These are phyloP conservation scores for Heracleum sosnowskyi DNA, from an alignment of 129 eudicot genomes.

Conservation along the genomic window DNA sequence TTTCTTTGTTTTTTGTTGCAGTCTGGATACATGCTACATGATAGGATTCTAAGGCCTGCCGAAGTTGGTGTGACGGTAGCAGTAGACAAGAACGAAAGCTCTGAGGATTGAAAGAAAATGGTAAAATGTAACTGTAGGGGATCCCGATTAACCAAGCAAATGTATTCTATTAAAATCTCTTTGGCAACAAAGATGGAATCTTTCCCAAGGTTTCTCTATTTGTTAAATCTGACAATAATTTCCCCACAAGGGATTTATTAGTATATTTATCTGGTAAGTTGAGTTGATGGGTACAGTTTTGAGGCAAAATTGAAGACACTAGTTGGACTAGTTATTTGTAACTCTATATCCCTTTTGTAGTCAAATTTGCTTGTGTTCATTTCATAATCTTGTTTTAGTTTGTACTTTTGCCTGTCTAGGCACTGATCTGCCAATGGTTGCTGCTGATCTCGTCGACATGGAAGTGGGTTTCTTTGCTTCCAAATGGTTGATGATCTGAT, in stretches of 20 bases:
- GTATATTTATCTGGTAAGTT: not conserved
- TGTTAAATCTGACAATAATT: not conserved
- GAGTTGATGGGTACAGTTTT: conserved; percentile 3
- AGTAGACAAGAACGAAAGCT: conserved; percentile 20
- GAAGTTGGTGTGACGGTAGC: conserved; percentile 58
- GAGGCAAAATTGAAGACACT: not conserved
- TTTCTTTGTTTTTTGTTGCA: conserved; percentile 7
- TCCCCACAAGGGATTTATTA: not conserved
- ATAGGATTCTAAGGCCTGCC: conserved; percentile 46
- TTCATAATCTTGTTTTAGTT: not conserved
- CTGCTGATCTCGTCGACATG: not conserved
- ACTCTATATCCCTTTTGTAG: not conserved
- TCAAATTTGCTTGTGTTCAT: not conserved
- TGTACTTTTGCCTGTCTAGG: not conserved
- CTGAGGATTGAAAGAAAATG: not conserved
- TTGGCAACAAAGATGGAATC: not conserved
- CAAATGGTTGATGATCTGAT: not conserved
- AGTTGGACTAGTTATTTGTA: not conserved
- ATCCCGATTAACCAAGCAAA: not conserved
- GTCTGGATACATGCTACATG: conserved; percentile 55
- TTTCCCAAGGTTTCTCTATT: not conserved
- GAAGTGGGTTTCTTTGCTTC: not conserved
- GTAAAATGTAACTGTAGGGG: not conserved
- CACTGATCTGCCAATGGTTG: not conserved
- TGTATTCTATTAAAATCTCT: not conserved